Conservation (phyloP, 2,329 filamentous ascomycete genomes). For the Cladophialophora chaetospira region DNA sequence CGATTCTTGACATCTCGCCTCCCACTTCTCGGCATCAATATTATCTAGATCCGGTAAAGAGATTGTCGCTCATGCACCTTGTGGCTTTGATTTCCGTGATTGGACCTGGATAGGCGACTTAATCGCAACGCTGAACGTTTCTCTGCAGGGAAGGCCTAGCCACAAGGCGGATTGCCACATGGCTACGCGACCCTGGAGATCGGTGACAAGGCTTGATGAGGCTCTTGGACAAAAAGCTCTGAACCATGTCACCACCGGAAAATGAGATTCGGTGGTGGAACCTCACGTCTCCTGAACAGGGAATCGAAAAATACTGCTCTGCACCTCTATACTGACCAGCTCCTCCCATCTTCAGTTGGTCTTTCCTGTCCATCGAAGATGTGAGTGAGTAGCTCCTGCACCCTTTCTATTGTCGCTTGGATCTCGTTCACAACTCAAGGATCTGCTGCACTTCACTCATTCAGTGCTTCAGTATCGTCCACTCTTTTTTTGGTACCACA, state of each 20-base stretch:
- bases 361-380: constrained; percentile 9
- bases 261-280: constrained; percentile 9
- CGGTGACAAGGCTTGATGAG: not conserved
- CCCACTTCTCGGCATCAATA: constrained; percentile 1
- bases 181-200: constrained; percentile 13
- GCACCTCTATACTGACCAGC: constrained; percentile 1
- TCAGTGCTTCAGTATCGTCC: constrained; percentile 34
- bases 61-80: constrained; percentile 7
- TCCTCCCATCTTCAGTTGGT: constrained; percentile 8
- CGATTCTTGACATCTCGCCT: not conserved
- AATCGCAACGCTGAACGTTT: constrained; percentile 9
- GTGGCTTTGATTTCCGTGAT: constrained; percentile 9
- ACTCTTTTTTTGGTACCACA: constrained; percentile 28
- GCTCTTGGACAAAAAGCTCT: not conserved
- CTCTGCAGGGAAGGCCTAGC: constrained; percentile 9
- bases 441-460: constrained; percentile 34
- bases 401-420: not conserved
- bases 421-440: constrained; percentile 8
- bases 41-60: constrained; percentile 6
- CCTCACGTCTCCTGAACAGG: constrained; percentile 1
- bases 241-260: not conserved
- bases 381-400: constrained; percentile 21
- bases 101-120: constrained; percentile 12
- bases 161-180: not conserved
- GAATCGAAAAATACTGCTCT: not conserved